Percentiles rank a stretch among this genome's conserved stretches.
Conservation (phyloP, 805 yeast genomes). For the Saccharomycopsis oosterbeekiorum region DNA sequence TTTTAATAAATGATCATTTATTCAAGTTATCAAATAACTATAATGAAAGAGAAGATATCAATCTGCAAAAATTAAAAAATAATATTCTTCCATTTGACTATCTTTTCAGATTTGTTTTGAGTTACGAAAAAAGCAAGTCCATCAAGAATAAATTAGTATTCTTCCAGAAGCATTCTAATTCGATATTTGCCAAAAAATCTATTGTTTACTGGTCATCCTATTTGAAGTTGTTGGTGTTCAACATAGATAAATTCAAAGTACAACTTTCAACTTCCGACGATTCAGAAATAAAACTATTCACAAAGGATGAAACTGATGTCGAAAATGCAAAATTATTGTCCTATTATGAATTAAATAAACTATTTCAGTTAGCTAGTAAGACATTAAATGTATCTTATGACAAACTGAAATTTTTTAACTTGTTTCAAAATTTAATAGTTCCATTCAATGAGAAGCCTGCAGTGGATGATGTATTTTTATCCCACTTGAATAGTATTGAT, state of each 20-base stretch:
- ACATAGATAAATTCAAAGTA: conserved; percentile 2
- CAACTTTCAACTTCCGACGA: neutral
- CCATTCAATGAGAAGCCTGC: neutral
- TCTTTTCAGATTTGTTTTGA: conserved; percentile 30
- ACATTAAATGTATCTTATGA: neutral
- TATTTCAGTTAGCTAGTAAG: neutral
- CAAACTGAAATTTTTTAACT: neutral
- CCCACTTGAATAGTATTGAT: neutral
- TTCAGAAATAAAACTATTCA: neutral
- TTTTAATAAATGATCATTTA: conserved; percentile 5
- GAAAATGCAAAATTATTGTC: neutral
- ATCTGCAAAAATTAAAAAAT: neutral
- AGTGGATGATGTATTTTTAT: neutral
- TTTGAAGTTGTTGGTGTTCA: conserved; percentile 12
- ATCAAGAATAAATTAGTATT: conserved; percentile 26
- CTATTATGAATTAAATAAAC: neutral
- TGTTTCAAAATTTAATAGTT: neutral
- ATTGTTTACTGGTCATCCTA: conserved; percentile 18
- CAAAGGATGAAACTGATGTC: neutral
- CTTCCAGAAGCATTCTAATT: conserved; percentile 24
- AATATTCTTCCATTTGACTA: conserved; percentile 12
- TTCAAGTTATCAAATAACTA: neutral
- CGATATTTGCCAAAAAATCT: conserved; percentile 19
- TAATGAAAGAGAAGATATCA: neutral
- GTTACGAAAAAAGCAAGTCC: conserved; percentile 28